These are phyloP conservation scores for Xylaria flabelliformis DNA, from an alignment of 495 filamentous ascomycete genomes.

Conservation along the genomic window DNA sequence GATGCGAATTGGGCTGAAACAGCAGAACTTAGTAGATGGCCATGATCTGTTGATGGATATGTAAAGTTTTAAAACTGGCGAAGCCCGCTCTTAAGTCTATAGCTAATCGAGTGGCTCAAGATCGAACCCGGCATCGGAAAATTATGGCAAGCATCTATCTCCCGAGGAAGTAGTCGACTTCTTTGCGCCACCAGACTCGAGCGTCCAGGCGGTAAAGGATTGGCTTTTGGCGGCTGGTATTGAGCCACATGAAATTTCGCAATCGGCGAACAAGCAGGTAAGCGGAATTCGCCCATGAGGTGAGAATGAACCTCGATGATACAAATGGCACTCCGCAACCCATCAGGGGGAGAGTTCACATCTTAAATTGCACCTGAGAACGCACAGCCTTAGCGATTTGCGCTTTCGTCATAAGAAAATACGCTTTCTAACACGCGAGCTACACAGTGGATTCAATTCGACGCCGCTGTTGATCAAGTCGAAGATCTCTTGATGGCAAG, in stretches of 20 bases:
- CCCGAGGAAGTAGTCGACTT: constrained; percentile 56
- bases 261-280: constrained; percentile 39
- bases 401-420: constrained; percentile 9
- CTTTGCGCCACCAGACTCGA: constrained; percentile 52
- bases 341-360: background rate
- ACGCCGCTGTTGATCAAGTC: constrained; percentile 58
- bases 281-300: background rate
- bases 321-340: background rate
- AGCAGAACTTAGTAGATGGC: constrained; percentile 37
- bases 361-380: background rate
- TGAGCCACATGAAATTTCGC: constrained; percentile 50
- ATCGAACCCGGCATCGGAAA: constrained; percentile 69
- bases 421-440: constrained; percentile 40
- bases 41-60: constrained; percentile 44
- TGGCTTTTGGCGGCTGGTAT: constrained; percentile 62
- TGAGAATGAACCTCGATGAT: background rate
- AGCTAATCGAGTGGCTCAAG: constrained; percentile 83
- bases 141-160: constrained; percentile 61
- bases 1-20: constrained; percentile 38
- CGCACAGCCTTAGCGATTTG: background rate
- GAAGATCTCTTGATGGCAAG: constrained; percentile 62
- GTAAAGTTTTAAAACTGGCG: constrained; percentile 25
- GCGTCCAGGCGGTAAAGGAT: constrained; percentile 51
- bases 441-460: constrained; percentile 58
- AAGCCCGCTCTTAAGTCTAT: constrained; percentile 34